A percentile compares a stretch with the other conserved stretches of the same genome.
Conservation (phyloP, 768 basidiomycete genomes). For the Boletus barrowsii region DNA sequence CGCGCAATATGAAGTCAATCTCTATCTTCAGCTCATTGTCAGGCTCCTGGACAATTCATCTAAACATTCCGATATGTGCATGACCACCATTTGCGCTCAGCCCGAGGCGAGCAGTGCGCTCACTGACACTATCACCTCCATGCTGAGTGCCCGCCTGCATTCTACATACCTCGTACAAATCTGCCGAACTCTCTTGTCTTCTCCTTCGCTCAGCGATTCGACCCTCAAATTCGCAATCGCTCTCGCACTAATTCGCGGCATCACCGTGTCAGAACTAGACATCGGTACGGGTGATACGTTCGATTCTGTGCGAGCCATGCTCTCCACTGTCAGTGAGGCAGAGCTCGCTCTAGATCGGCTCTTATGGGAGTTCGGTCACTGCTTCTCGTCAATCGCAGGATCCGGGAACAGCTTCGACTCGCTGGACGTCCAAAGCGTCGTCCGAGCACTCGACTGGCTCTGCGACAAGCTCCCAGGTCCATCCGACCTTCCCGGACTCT, state of each 20-base stretch:
- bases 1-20: slow-evolving; percentile 47
- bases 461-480: slow-evolving; percentile 41
- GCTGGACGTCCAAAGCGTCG: slow-evolving; percentile 37
- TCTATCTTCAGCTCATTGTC: slow-evolving; percentile 48
- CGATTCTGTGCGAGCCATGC: slow-evolving; percentile 21
- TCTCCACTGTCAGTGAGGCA: slow-evolving; percentile 23
- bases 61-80: slow-evolving; percentile 41
- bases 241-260: slow-evolving; percentile 31
- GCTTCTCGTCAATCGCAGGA: slow-evolving; percentile 30
- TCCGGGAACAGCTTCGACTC: slow-evolving; percentile 22
- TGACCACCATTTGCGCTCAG: slow-evolving; percentile 39
- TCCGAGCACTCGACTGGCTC: slow-evolving; percentile 59
- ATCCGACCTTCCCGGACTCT: slow-evolving; percentile 49
- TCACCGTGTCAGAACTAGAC: slow-evolving; percentile 22
- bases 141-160: slow-evolving; percentile 49
- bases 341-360: slow-evolving; percentile 27
- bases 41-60: slow-evolving; percentile 43
- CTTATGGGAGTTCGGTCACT: slow-evolving; percentile 38
- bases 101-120: slow-evolving; percentile 44
- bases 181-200: slow-evolving; percentile 29
- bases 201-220: slow-evolving; percentile 22
- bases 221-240: slow-evolving; percentile 35
- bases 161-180: slow-evolving; percentile 45
- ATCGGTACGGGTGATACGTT: slow-evolving; percentile 24
- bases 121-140: slow-evolving; percentile 38